Evolutionary conservation across 2,329 filamentous ascomycete genomes (phyloP).

Genomic region (Pezizomycotina sp.): DNA sequence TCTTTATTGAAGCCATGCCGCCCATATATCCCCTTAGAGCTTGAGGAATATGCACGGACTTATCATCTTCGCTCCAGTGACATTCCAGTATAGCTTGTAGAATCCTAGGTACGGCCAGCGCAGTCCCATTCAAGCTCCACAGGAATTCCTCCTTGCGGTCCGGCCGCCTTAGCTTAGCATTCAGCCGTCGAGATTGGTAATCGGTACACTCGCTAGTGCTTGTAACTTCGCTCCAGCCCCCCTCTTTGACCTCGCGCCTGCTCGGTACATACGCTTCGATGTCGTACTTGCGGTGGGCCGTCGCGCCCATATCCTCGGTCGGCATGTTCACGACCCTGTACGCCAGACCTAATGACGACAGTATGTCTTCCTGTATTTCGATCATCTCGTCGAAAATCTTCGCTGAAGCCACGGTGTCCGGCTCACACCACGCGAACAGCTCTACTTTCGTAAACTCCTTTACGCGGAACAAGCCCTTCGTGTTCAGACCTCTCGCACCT

Average conservation of each 20-base stretch:
- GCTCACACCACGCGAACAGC: conserved; percentile 78
- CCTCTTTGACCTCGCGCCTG: conserved; percentile 45
- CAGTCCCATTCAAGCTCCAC: conserved; percentile 86
- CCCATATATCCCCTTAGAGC: conserved; percentile 75
- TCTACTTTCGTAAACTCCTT: conserved; percentile 99
- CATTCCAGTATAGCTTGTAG: conserved; percentile 80
- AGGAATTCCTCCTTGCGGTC: conserved; percentile 52
- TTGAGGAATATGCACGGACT: conserved; percentile 57
- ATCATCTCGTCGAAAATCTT: conserved; percentile 71
- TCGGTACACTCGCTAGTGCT: conserved; percentile 84
- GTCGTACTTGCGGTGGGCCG: conserved; percentile 71
- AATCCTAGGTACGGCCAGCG: conserved; percentile 76
- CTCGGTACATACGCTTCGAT: conserved; percentile 92
- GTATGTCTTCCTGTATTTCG: conserved; percentile 68
- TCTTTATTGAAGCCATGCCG: conserved; percentile 48
- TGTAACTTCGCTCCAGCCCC: conserved; percentile 78
- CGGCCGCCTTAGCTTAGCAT: conserved; percentile 48
- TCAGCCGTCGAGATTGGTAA: conserved; percentile 73
- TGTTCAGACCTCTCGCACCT: conserved; percentile 72
- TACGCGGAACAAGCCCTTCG: conserved; percentile 87
- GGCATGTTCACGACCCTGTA: conserved; percentile 92
- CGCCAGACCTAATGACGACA: conserved; percentile 58
- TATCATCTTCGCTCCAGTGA: conserved; percentile 58
- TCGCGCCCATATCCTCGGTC: conserved; percentile 69
- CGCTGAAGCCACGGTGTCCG: conserved; percentile 36